Base-by-base conservation (phyloP, 2,329 filamentous ascomycete species). In the Capronia coronata region DNA sequence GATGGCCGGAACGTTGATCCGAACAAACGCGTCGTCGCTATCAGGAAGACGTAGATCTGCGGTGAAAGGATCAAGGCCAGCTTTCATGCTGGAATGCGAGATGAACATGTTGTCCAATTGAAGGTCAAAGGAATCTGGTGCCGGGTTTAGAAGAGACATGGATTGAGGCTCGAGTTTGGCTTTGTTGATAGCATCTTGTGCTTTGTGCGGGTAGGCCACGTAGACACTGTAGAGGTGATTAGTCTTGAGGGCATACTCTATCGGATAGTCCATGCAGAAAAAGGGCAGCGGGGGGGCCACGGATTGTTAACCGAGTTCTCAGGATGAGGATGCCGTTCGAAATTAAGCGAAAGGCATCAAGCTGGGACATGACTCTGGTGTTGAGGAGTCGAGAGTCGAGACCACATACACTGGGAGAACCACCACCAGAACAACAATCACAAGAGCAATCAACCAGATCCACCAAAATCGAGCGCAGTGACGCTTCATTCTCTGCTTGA, bases 381-480 rank as follows among this genome's bases (percentile, higher is more conserved):
- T n/a, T n/a, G n/a, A n/a, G n/a, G n/a, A n/a, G n/a, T n/a, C n/a
- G n/a, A n/a, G n/a, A n/a, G n/a, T n/a, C n/a, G n/a, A n/a, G n/a
- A n/a, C n/a, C 77, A 83, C 64, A 30, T 71, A 80, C 77, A 83
- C 63, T 34, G 76, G 77, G 27, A 83, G 63, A 1, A 75, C 63
- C 43, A 82, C 64, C 16, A 81, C 68, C 37, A 83, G 64, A 21
- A 77, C 67, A 21, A 74, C 61, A n/a, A 71, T 59, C 47, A 72
- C 68, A 54, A 80, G 68, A 7, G 74, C 62, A 41, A 80, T 68
- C 25, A 79, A 48, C 60, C 77, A 67, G 29, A 71, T 49, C 77
- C 76, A 79, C 77, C 77, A 80, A 57, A 69, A 78, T 48, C 67
- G 67, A 18, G 22, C 41, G 43, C 54, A 57, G 46, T 53, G 43